A percentile compares a stretch with the other conserved stretches of the same genome.
phyloP scores from a whole-genome alignment of 2,329 filamentous ascomycete genomes.

The Akanthomyces lecanii region DNA sequence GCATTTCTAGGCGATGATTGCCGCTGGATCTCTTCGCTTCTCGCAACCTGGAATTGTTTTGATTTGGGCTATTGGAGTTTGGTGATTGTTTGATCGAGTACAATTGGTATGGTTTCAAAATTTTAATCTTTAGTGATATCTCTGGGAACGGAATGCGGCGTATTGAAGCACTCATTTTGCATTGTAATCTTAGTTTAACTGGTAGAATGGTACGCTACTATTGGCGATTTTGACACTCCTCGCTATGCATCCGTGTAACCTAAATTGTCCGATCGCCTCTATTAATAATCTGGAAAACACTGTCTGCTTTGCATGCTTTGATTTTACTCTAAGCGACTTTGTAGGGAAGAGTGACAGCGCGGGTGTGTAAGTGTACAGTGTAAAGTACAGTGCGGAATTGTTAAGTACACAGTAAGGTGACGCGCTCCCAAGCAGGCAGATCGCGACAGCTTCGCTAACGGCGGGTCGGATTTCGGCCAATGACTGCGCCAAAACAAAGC shows the following conservation, averaged over 20 bases:
- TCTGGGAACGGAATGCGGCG: neutral
- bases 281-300: no score
- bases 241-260: no score
- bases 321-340: neutral
- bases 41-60: neutral
- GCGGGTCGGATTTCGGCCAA: neutral
- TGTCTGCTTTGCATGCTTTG: neutral
- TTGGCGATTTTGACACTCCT: neutral
- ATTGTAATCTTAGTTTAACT: neutral
- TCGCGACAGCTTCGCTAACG: conserved; percentile 10
- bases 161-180: neutral
- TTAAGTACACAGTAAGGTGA: neutral
- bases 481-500: neutral
- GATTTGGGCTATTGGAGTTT: neutral
- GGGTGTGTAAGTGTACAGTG: conserved; percentile 1
- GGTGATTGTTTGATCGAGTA: neutral
- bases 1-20: neutral
- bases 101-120: neutral
- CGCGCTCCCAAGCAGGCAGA: conserved; percentile 9
- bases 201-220: no score
- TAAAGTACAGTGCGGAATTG: neutral
- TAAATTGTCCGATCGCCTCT: no score
- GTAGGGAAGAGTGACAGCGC: neutral
- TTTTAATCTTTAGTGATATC: neutral
- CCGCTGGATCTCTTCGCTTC: no score